Percentiles rank a stretch among this genome's conserved stretches.
Conservation (phyloP, 2,329 filamentous ascomycete genomes). For the Penicillium occitanis region DNA sequence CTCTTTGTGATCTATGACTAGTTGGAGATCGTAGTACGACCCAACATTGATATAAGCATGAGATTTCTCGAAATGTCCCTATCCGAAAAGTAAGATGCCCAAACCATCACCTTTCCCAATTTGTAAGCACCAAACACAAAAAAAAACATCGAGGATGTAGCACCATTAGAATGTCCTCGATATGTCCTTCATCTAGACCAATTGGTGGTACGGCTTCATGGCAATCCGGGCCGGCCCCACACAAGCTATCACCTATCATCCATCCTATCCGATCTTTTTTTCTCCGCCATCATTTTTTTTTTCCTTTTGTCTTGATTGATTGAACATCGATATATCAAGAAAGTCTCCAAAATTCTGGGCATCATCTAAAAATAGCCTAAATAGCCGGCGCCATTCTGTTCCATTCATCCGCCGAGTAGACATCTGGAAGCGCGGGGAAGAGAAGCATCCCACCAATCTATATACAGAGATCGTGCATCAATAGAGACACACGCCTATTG, state of each 20-base stretch:
- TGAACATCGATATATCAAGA: background rate
- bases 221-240: constrained; percentile 12
- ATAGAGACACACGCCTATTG: constrained; percentile 9
- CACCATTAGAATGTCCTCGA: background rate
- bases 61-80: background rate
- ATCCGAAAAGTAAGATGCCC: background rate
- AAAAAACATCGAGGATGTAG: background rate
- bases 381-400: background rate
- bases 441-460: background rate
- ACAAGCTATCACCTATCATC: constrained; percentile 7
- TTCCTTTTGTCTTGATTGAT: background rate
- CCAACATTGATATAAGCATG: background rate
- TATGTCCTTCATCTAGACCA: background rate
- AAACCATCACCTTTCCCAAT: background rate
- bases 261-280: constrained; percentile 1
- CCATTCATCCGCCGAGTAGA: background rate
- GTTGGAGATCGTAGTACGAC: background rate
- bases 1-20: background rate
- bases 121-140: background rate
- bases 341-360: background rate
- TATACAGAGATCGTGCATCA: constrained; percentile 8
- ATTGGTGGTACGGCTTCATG: background rate
- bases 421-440: background rate
- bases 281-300: background rate
- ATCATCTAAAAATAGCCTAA: background rate